Evolutionary conservation across 2,329 filamentous ascomycete genomes (phyloP), one percentile per base, ranked within the genome.

Genomic region (Ophiostoma himal-ulmi): DNA sequence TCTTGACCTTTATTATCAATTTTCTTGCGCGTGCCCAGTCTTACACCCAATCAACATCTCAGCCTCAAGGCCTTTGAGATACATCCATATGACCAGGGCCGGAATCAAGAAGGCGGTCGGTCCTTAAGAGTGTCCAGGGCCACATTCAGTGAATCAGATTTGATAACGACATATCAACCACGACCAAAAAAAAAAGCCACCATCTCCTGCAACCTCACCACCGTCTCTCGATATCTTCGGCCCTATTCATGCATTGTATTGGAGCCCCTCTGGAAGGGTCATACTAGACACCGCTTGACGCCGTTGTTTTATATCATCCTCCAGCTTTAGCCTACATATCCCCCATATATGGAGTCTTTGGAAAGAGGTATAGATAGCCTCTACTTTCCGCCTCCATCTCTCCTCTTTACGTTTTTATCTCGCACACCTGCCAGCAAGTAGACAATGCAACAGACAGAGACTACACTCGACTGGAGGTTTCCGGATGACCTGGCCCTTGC

Each of bases 401-500:
- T 8, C 4, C 52, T 60, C 22, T 11, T 8, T 17, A 34, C 67
- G 37, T 26, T 26, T 37, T 4, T 26, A 26, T 17, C 39, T 65
- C 13, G 22, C 11, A 11, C 11, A 52, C 20, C 39, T 17, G 4
- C 5, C 34, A 60, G 30, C 20, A 41, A 54, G 41, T 54, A 70
- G 37, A 70, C 52, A 36, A 72, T 73, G 70, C 72, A 67, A 71
- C 70, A 73, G 52, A 67, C 48, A 30, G 69, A 70, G 36, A 20
- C 67, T 11, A 22, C 65, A 17, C 30, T 44, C 20, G 72, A 70
- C 69, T 72, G 69, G 69, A 70, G 68, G 65, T 36, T 72, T 67
- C 41, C 66, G 64, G 69, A 73, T 48, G 37, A 68, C 13, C 17
- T 70, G 41, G 41, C 65, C 13, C 17, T 37, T 57, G 20, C 71